A percentile compares a stretch with the other conserved stretches of the same genome.
These are phyloP conservation scores for Monosporascus sp. DNA, from an alignment of 2,329 filamentous ascomycete species.

Conservation along the genomic window DNA sequence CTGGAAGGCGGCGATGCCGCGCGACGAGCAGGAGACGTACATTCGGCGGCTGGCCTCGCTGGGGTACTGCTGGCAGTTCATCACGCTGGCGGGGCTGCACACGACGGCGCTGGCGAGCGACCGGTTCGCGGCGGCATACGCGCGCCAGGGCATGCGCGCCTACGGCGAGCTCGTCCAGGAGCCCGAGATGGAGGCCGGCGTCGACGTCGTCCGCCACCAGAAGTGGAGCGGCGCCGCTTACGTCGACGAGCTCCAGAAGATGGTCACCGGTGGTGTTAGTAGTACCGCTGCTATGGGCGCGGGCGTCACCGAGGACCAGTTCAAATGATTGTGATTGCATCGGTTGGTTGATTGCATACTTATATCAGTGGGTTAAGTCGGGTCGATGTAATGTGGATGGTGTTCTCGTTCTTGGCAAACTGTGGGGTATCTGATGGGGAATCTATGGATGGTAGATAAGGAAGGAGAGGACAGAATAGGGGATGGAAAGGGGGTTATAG, in stretches of 20 bases:
- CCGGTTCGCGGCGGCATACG: slow-evolving; percentile 79
- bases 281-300: slow-evolving; percentile 95
- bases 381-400: too few species aligned
- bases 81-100: slow-evolving; percentile 96
- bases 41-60: slow-evolving; percentile 81
- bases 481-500: too few species aligned
- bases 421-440: too few species aligned
- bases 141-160: slow-evolving; percentile 82
- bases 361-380: too few species aligned
- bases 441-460: too few species aligned
- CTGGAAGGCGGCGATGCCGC: slow-evolving; percentile 96
- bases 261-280: slow-evolving; percentile 90
- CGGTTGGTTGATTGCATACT: too few species aligned
- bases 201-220: slow-evolving; percentile 97
- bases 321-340: slow-evolving; percentile 46
- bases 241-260: slow-evolving; percentile 91
- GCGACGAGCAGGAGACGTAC: slow-evolving; percentile 92
- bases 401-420: too few species aligned
- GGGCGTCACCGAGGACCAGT: slow-evolving; percentile 97
- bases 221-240: slow-evolving; percentile 98
- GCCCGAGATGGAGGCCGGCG: slow-evolving; percentile 84
- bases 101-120: slow-evolving; percentile 90
- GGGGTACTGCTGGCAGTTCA: slow-evolving; percentile 99
- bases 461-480: too few species aligned
- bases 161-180: slow-evolving; percentile 98